These are phyloP conservation scores for Picochlorum sp. DNA, from an alignment of 139 green algal species.

Conservation along the genomic window DNA sequence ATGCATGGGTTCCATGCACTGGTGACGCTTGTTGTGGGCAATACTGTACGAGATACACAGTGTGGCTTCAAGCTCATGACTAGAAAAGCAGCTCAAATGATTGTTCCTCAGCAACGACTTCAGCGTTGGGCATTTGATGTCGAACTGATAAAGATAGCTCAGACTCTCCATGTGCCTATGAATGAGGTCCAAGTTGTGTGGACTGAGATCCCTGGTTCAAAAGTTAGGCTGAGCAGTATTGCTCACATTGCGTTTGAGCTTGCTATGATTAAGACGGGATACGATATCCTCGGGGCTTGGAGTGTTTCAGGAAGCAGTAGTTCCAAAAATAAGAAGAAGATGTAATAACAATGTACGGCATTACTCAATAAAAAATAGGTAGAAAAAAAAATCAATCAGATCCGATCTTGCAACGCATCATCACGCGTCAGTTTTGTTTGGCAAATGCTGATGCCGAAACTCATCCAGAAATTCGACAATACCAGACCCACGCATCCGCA, in stretches of 20 bases:
- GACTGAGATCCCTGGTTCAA: slow-evolving; percentile 94
- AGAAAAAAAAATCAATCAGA: background rate
- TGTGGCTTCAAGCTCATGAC: slow-evolving; percentile 98
- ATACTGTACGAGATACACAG: slow-evolving; percentile 73
- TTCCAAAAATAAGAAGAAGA: background rate
- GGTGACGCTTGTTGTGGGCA: slow-evolving; percentile 70
- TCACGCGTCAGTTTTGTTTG: background rate
- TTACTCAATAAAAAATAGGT: background rate
- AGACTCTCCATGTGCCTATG: slow-evolving; percentile 54
- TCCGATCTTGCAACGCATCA: background rate
- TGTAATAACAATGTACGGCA: too few species aligned
- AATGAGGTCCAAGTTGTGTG: slow-evolving; percentile 69
- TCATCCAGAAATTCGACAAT: slow-evolving; percentile 10
- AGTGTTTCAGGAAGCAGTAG: slow-evolving; percentile 1
- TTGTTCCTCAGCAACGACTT: slow-evolving; percentile 86
- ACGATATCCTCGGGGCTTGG: slow-evolving; percentile 25
- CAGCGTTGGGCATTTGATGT: slow-evolving; percentile 98
- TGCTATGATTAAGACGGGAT: slow-evolving; percentile 42
- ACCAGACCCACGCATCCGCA: slow-evolving; percentile 5
- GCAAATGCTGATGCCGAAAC: too few species aligned
- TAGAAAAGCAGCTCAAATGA: slow-evolving; percentile 47
- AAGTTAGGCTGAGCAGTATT: slow-evolving; percentile 78
- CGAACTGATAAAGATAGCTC: slow-evolving; percentile 81
- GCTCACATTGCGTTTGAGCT: slow-evolving; percentile 90
- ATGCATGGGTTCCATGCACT: slow-evolving; percentile 86